These are phyloP conservation scores for Backusella macrospora DNA, from an alignment of 192 early-diverging fungal genomes.

Conservation along the genomic window DNA sequence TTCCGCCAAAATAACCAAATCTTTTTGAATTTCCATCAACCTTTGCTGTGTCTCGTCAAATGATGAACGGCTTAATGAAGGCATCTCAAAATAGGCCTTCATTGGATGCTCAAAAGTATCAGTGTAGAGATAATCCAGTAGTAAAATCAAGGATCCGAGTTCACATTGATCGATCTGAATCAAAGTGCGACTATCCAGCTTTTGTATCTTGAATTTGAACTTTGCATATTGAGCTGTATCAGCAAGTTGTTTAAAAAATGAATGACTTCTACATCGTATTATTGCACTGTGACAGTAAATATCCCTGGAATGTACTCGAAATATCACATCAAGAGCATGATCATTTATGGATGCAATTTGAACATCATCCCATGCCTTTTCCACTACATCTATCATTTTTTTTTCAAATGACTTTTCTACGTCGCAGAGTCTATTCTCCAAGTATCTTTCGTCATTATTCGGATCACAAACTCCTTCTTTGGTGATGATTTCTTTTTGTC, in stretches of 20 bases:
- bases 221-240: background rate
- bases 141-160: slow-evolving; percentile 40
- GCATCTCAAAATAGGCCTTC: slow-evolving; percentile 30
- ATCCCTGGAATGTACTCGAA: slow-evolving; percentile 42
- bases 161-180: slow-evolving; percentile 27
- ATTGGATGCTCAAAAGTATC: slow-evolving; percentile 49
- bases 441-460: background rate
- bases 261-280: slow-evolving; percentile 45
- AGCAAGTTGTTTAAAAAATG: slow-evolving; percentile 38
- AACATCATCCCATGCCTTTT: slow-evolving; percentile 20
- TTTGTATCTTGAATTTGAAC: background rate
- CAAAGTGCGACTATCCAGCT: background rate
- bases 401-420: background rate
- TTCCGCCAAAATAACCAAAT: slow-evolving; percentile 40
- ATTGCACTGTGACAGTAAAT: slow-evolving; percentile 53
- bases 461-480: slow-evolving; percentile 17
- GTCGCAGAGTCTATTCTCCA: background rate
- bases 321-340: slow-evolving; percentile 47
- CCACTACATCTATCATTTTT: background rate
- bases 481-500: background rate
- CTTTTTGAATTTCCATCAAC: slow-evolving; percentile 34
- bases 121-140: slow-evolving; percentile 61
- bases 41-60: background rate
- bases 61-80: slow-evolving; percentile 1
- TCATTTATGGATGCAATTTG: slow-evolving; percentile 12